A percentile compares a stretch with the other conserved stretches of the same genome.
phyloP scores from a whole-genome alignment of 192 early-diverging fungal species.

The Gryganskiella cystojenkinii region DNA sequence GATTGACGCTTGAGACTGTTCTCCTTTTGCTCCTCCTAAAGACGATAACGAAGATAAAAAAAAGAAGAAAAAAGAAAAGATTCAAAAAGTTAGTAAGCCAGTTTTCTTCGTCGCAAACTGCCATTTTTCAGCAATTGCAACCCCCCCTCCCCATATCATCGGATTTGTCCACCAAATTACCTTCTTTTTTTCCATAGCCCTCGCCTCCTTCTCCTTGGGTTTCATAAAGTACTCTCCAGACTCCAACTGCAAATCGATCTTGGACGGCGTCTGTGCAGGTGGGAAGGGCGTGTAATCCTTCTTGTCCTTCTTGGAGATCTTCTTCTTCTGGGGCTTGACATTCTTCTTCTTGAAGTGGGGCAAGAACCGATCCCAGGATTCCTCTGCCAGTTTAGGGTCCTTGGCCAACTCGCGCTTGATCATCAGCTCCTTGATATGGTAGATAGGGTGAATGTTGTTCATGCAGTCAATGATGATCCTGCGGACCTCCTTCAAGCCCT shows the following conservation, averaged over 20 bases:
- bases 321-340: constrained; percentile 75
- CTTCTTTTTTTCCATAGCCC: constrained; percentile 77
- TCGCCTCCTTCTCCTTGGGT: constrained; percentile 70
- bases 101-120: no score
- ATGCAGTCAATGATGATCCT: constrained; percentile 96
- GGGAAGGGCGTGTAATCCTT: constrained; percentile 94
- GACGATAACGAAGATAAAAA: not conserved
- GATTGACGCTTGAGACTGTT: constrained; percentile 72
- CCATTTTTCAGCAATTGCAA: no score
- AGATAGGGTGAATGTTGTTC: constrained; percentile 99
- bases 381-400: constrained; percentile 91
- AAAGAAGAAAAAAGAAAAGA: not conserved
- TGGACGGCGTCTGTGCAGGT: constrained; percentile 83
- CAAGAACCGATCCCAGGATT: constrained; percentile 98
- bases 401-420: constrained; percentile 98
- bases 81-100: not conserved
- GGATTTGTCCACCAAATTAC: no score
- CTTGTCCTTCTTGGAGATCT: constrained; percentile 68
- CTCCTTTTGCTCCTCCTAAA: constrained; percentile 71
- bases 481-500: constrained; percentile 88
- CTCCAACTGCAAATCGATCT: constrained; percentile 94
- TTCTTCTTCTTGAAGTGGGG: constrained; percentile 97
- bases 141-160: no score
- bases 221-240: constrained; percentile 97
- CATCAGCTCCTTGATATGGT: constrained; percentile 99